Percentiles rank a stretch among this genome's conserved stretches.
Evolutionary conservation across 805 yeast genomes (phyloP).

Genomic region (Wickerhamiella kurtzmanii): DNA sequence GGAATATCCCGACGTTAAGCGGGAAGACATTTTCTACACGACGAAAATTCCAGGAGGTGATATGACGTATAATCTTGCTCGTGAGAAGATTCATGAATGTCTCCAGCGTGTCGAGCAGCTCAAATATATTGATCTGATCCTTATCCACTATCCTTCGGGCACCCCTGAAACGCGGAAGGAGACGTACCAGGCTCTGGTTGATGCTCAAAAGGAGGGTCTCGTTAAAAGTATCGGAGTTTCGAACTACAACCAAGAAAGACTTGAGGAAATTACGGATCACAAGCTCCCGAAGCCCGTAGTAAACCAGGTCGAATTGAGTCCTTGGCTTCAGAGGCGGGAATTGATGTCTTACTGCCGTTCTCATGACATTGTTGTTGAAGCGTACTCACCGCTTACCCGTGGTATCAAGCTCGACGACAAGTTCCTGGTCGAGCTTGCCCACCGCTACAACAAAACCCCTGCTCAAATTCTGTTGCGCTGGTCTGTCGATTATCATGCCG

Average conservation of each 20-base stretch:
- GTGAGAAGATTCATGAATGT: neutral
- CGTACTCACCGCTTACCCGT: conserved; percentile 21
- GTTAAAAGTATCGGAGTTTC: conserved; percentile 60
- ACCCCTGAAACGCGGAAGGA: neutral
- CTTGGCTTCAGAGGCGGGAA: conserved; percentile 51
- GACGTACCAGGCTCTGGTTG: conserved; percentile 29
- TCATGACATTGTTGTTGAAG: conserved; percentile 31
- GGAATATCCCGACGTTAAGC: conserved; percentile 1
- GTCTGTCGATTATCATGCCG: conserved; percentile 35
- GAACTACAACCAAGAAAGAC: conserved; percentile 42
- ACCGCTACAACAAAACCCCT: conserved; percentile 29
- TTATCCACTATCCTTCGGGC: neutral
- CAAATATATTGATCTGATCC: neutral
- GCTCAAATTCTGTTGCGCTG: conserved; percentile 38
- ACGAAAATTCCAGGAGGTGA: neutral
- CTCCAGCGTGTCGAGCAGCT: neutral
- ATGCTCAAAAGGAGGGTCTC: conserved; percentile 43
- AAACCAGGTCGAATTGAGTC: conserved; percentile 66
- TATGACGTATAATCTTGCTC: neutral
- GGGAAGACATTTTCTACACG: neutral
- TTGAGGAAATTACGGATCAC: conserved; percentile 33
- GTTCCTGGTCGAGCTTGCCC: conserved; percentile 24
- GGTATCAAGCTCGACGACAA: conserved; percentile 30
- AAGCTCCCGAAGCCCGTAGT: conserved; percentile 48
- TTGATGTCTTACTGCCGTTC: conserved; percentile 38